Percentiles rank a stretch among this genome's conserved stretches.
Evolutionary conservation across 2,329 filamentous ascomycete species (phyloP).

Genomic region (Sporothrix luriei): DNA sequence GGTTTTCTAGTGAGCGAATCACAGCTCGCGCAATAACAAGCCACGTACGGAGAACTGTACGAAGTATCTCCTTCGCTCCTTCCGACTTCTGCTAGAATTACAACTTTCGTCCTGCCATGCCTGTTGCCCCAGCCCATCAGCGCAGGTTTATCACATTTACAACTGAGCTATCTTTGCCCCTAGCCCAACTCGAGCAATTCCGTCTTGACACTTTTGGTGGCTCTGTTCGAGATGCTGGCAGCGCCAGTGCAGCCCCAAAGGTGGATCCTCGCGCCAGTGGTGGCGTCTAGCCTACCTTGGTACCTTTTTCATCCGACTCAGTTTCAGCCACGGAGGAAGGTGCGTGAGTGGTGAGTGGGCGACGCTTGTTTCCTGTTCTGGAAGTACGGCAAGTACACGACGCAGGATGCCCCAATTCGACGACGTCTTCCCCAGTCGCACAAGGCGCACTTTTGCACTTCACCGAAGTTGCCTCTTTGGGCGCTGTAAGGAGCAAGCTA

Average conservation of each 20-base stretch:
- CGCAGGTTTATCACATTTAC: neutral
- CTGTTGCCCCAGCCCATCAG: neutral
- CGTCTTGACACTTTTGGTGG: neutral
- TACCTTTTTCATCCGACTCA: slow-evolving; percentile 12
- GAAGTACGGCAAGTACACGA: slow-evolving; percentile 25
- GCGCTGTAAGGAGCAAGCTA: neutral
- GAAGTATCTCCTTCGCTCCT: neutral
- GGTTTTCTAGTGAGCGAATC: neutral
- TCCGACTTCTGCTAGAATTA: slow-evolving; percentile 1
- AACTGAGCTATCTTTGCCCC: slow-evolving; percentile 9
- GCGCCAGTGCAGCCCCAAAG: neutral
- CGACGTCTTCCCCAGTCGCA: neutral
- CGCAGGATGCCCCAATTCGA: neutral
- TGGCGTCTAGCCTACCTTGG: neutral
- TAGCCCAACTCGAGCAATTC: slow-evolving; percentile 16
- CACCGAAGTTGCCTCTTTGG: slow-evolving; percentile 26
- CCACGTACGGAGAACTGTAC: too few species aligned
- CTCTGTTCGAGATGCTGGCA: neutral
- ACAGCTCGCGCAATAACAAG: neutral
- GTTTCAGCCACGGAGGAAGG: neutral
- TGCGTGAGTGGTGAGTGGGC: neutral
- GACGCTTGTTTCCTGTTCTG: slow-evolving; percentile 15
- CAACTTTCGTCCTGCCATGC: neutral
- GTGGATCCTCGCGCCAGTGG: slow-evolving; percentile 15
- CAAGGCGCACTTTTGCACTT: neutral